These are phyloP conservation scores for Clarkia xantiana DNA, from an alignment of 345 rosid species.

Conservation along the genomic window DNA sequence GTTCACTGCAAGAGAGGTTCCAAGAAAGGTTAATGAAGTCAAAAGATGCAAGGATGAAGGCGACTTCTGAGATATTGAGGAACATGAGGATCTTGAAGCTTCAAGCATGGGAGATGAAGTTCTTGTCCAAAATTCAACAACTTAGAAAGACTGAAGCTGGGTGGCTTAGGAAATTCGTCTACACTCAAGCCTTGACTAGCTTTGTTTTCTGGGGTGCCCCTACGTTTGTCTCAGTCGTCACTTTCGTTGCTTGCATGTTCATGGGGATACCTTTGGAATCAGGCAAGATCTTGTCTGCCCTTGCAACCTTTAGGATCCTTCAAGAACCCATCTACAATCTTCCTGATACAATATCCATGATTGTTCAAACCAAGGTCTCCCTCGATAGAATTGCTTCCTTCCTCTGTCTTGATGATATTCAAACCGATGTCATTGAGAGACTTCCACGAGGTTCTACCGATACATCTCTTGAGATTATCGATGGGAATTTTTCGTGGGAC, in stretches of 20 bases:
- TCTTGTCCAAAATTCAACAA: constrained; percentile 41
- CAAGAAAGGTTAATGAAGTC: constrained; percentile 64
- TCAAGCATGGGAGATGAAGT: constrained; percentile 74
- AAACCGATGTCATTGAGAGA: constrained; percentile 31
- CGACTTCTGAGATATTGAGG: constrained; percentile 46
- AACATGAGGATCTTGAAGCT: constrained; percentile 74
- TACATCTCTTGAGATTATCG: constrained; percentile 28
- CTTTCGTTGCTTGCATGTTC: constrained; percentile 50
- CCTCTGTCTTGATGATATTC: constrained; percentile 41
- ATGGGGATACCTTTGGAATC: constrained; percentile 47
- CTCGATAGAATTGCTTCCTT: constrained; percentile 52
- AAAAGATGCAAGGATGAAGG: constrained; percentile 53
- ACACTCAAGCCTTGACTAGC: constrained; percentile 29
- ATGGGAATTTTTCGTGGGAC: constrained; percentile 54
- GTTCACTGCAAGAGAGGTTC: constrained; percentile 42
- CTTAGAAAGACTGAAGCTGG: constrained; percentile 34
- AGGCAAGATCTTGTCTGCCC: constrained; percentile 62
- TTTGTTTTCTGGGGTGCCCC: constrained; percentile 64
- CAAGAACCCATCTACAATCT: constrained; percentile 46
- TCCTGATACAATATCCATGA: constrained; percentile 49
- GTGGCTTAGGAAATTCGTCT: constrained; percentile 45
- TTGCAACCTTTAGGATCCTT: constrained; percentile 58
- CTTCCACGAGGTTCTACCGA: constrained; percentile 31
- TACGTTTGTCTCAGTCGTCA: constrained; percentile 38
- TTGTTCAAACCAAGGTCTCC: constrained; percentile 56